phyloP scores from a whole-genome alignment of 2,329 filamentous ascomycete genomes.

The Trichoderma sp. region DNA sequence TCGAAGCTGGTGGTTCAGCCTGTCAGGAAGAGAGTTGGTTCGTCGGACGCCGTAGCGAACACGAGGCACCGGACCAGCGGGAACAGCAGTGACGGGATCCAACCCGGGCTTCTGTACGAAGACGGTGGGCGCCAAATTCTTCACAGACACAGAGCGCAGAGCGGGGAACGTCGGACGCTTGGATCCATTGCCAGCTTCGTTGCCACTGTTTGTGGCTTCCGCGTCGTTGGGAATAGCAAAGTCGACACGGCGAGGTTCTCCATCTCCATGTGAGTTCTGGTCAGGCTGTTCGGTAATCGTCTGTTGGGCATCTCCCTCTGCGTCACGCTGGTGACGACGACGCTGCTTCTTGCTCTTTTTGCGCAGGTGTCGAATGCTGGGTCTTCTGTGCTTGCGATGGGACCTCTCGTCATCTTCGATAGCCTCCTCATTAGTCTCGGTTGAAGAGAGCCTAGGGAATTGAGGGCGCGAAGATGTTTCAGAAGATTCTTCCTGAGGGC shows the following conservation, averaged over 20 bases:
- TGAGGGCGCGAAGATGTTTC: slow-evolving; percentile 43
- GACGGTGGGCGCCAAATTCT: slow-evolving; percentile 70
- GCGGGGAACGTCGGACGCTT: slow-evolving; percentile 41
- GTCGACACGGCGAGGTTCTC: slow-evolving; percentile 59
- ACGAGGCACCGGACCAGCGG: slow-evolving; percentile 53
- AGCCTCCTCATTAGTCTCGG: slow-evolving; percentile 47
- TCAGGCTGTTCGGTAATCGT: slow-evolving; percentile 37
- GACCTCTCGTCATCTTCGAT: slow-evolving; percentile 47
- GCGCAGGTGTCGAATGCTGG: slow-evolving; percentile 42
- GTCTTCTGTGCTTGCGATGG: slow-evolving; percentile 39
- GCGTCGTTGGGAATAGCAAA: slow-evolving; percentile 49
- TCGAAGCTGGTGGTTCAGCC: slow-evolving; percentile 51
- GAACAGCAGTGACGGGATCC: slow-evolving; percentile 31
- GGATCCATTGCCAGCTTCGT: slow-evolving; percentile 32
- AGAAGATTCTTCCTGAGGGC: slow-evolving; percentile 42
- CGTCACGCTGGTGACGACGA: slow-evolving; percentile 36
- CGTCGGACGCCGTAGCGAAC: slow-evolving; percentile 68
- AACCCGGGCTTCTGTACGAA: slow-evolving; percentile 55
- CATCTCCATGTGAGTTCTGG: slow-evolving; percentile 31
- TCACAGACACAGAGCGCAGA: slow-evolving; percentile 63
- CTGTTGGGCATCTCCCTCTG: slow-evolving; percentile 32
- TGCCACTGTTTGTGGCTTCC: slow-evolving; percentile 34
- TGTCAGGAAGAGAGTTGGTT: slow-evolving; percentile 73
- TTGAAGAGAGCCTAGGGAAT: slow-evolving; percentile 41
- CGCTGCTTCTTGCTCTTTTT: slow-evolving; percentile 51